A percentile compares a stretch with the other conserved stretches of the same genome.
phyloP scores from a whole-genome alignment of 257 asterid species.

The Solanum gracilifrons region DNA sequence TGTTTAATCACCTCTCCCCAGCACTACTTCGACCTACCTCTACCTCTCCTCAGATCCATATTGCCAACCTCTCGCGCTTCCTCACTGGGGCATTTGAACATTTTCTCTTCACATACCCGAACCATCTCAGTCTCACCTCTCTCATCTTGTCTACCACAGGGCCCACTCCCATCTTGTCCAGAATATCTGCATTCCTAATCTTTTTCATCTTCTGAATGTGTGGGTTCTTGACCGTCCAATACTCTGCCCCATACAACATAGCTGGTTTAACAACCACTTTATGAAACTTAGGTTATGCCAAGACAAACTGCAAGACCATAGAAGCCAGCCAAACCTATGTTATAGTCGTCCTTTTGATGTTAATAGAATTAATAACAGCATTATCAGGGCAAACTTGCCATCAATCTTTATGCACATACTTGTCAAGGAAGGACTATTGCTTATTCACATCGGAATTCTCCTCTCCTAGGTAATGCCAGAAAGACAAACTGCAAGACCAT shows the following conservation, averaged over 20 bases:
- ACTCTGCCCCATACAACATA: not conserved
- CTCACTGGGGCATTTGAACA: not conserved
- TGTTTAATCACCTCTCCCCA: not conserved
- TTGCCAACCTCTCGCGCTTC: not conserved
- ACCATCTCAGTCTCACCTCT: not conserved
- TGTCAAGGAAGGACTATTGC: not conserved
- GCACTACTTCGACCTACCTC: not conserved
- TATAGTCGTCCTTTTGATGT: not conserved
- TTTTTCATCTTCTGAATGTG: not conserved
- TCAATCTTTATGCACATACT: not conserved
- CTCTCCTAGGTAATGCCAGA: not conserved
- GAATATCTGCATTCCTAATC: not conserved
- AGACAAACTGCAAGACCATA: not conserved
- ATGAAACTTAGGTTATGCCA: not conserved
- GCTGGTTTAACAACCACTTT: not conserved
- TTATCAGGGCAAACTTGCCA: not conserved
- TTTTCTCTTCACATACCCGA: not conserved
- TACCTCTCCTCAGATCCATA: not conserved
- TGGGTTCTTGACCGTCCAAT: not conserved
- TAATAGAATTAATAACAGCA: not conserved
- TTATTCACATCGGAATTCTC: not conserved
- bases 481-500: not conserved
- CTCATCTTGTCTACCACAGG: not conserved
- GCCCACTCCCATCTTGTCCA: not conserved
- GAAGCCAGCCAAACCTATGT: not conserved